A percentile compares a stretch with the other conserved stretches of the same genome.
Evolutionary conservation across 805 yeast species (phyloP).

Genomic region (Pichia phayaonensis): DNA sequence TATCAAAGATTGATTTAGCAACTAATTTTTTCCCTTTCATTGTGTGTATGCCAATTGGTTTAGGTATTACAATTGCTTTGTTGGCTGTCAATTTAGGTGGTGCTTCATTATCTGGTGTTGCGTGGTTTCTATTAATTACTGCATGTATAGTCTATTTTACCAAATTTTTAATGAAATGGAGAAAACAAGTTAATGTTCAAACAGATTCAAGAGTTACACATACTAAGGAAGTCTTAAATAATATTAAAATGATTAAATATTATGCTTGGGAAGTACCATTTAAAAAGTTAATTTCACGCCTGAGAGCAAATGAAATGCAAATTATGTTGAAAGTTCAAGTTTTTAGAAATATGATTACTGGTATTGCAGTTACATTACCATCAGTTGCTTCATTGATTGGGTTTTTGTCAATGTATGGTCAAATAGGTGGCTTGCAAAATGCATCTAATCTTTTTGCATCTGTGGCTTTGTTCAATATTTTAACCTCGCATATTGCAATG

Average conservation of each 20-base stretch:
- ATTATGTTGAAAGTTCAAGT: constrained; percentile 57
- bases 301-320: constrained; percentile 56
- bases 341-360: constrained; percentile 52
- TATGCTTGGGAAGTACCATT: constrained; percentile 92
- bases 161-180: constrained; percentile 42
- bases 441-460: constrained; percentile 68
- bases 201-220: constrained; percentile 74
- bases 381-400: constrained; percentile 62
- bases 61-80: constrained; percentile 56
- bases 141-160: constrained; percentile 39
- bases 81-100: constrained; percentile 65
- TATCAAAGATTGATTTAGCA: constrained; percentile 73
- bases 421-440: constrained; percentile 30
- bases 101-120: constrained; percentile 65
- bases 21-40: constrained; percentile 60
- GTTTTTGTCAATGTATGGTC: constrained; percentile 35
- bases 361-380: constrained; percentile 62
- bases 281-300: constrained; percentile 41
- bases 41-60: constrained; percentile 55
- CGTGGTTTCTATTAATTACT: constrained; percentile 45
- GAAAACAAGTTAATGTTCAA: constrained; percentile 49
- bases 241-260: constrained; percentile 75
- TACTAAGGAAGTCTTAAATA: constrained; percentile 70
- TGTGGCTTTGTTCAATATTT: constrained; percentile 54
- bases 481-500: constrained; percentile 57